Evolutionary conservation across 2,329 filamentous ascomycete genomes (phyloP).

Genomic region (Claviceps sp.): DNA sequence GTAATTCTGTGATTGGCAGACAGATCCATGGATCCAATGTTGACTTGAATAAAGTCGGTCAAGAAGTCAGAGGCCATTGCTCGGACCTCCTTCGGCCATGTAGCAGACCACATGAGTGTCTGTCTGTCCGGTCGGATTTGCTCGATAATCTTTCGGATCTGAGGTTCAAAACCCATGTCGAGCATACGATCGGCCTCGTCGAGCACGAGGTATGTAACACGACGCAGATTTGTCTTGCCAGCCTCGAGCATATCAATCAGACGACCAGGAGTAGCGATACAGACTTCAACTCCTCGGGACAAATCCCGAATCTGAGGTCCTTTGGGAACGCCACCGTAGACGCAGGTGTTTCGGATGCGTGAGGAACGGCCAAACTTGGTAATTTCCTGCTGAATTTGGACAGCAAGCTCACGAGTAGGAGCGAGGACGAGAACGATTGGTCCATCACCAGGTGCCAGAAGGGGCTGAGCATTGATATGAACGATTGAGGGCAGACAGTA

Average conservation of each 20-base stretch:
- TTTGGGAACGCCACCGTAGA: slow-evolving; percentile 98
- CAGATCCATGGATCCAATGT: slow-evolving; percentile 91
- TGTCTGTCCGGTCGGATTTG: slow-evolving; percentile 98
- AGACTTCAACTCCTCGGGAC: slow-evolving; percentile 89
- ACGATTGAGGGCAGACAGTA: slow-evolving; percentile 98
- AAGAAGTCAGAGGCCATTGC: slow-evolving; percentile 84
- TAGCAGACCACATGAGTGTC: slow-evolving; percentile 99
- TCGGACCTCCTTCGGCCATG: slow-evolving; percentile 97
- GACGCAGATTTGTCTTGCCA: slow-evolving; percentile 93
- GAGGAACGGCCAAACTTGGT: slow-evolving; percentile 98
- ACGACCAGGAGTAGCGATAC: slow-evolving; percentile 94
- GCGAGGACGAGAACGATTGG: slow-evolving; percentile 94
- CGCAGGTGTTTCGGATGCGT: slow-evolving; percentile 94
- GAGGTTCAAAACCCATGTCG: slow-evolving; percentile 99
- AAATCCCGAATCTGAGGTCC: slow-evolving; percentile 94
- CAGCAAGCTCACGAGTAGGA: slow-evolving; percentile 91
- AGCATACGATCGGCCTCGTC: slow-evolving; percentile 99
- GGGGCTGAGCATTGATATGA: slow-evolving; percentile 97
- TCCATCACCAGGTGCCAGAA: slow-evolving; percentile 86
- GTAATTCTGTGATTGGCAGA: slow-evolving; percentile 96
- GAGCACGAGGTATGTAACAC: slow-evolving; percentile 94
- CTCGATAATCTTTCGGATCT: slow-evolving; percentile 95
- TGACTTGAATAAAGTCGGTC: slow-evolving; percentile 95
- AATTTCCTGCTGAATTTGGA: slow-evolving; percentile 97
- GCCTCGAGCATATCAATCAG: slow-evolving; percentile 98